Evolutionary conservation across 2,329 filamentous ascomycete genomes (phyloP).

Genomic region (Geosmithia morbida): DNA sequence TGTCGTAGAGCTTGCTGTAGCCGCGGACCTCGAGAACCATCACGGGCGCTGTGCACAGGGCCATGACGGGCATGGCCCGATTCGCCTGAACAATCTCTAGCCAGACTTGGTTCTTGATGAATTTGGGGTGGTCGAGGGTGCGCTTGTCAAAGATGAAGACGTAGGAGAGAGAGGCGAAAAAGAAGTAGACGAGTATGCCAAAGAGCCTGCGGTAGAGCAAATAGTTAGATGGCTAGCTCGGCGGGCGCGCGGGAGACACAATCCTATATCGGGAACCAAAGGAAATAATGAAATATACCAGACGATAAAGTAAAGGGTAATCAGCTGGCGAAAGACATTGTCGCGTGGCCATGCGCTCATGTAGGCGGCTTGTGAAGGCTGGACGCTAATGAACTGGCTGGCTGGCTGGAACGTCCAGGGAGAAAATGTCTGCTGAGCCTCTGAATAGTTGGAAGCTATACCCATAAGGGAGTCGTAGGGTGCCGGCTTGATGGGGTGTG

Average conservation of each 20-base stretch:
- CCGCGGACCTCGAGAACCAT: conserved; percentile 76
- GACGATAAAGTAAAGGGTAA: conserved; percentile 70
- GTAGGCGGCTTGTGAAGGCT: conserved; percentile 65
- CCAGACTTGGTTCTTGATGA: conserved; percentile 82
- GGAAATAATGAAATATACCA: conserved; percentile 47
- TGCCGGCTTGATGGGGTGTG: conserved; percentile 46
- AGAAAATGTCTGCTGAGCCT: conserved; percentile 32
- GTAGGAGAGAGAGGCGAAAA: conserved; percentile 74
- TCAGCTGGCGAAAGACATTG: conserved; percentile 58
- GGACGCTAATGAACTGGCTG: conserved; percentile 51
- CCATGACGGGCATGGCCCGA: conserved; percentile 66
- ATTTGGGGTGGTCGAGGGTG: conserved; percentile 81
- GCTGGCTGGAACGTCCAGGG: conserved; percentile 60
- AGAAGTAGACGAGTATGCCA: conserved; percentile 70
- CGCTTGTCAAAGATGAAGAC: conserved; percentile 83
- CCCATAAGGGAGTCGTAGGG: conserved; percentile 36
- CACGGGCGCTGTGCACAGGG: conserved; percentile 64
- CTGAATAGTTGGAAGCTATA: conserved; percentile 25
- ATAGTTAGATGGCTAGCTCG: background rate
- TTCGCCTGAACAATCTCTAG: conserved; percentile 76
- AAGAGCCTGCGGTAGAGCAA: conserved; percentile 52
- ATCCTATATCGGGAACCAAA: no score
- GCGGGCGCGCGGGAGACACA: background rate
- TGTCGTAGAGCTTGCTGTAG: conserved; percentile 77
- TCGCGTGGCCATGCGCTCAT: conserved; percentile 65